phyloP scores from a whole-genome alignment of 805 yeast species.

The Saccharomycopsis schoenii region DNA sequence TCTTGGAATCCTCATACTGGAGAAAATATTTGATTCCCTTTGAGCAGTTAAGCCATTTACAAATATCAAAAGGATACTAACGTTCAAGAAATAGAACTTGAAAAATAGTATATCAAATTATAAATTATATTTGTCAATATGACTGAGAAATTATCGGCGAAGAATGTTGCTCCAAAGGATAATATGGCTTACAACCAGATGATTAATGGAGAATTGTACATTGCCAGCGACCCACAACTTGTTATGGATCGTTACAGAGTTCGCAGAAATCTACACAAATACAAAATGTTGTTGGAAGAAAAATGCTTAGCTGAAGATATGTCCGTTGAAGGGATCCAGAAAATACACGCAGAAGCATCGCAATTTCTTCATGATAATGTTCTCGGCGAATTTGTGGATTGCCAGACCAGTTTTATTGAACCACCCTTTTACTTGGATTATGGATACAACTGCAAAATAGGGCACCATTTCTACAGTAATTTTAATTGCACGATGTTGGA shows the following conservation, averaged over 20 bases:
- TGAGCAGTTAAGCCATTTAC: too few relatives aligned
- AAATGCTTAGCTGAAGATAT: not conserved
- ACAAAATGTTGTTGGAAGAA: not conserved
- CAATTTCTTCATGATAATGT: constrained; percentile 1
- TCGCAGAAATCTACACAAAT: not conserved
- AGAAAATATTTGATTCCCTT: too few relatives aligned
- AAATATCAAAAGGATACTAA: too few relatives aligned
- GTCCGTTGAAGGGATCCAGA: not conserved
- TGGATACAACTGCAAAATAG: constrained; percentile 51
- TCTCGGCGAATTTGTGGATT: not conserved
- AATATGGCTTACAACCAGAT: constrained; percentile 40
- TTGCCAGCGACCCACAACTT: constrained; percentile 23
- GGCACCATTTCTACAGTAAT: constrained; percentile 51
- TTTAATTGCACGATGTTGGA: constrained; percentile 47
- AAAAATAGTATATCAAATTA: not conserved
- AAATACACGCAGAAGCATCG: not conserved
- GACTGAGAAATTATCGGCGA: not conserved
- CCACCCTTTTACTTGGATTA: constrained; percentile 57
- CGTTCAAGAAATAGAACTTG: too few relatives aligned
- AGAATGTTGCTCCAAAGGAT: constrained; percentile 16
- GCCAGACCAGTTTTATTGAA: constrained; percentile 31
- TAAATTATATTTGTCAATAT: not conserved
- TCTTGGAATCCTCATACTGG: too few relatives aligned
- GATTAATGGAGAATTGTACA: constrained; percentile 43
- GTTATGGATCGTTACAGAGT: not conserved